phyloP scores from a whole-genome alignment of 2,329 filamentous ascomycete species.

The Cytospora piceicola region DNA sequence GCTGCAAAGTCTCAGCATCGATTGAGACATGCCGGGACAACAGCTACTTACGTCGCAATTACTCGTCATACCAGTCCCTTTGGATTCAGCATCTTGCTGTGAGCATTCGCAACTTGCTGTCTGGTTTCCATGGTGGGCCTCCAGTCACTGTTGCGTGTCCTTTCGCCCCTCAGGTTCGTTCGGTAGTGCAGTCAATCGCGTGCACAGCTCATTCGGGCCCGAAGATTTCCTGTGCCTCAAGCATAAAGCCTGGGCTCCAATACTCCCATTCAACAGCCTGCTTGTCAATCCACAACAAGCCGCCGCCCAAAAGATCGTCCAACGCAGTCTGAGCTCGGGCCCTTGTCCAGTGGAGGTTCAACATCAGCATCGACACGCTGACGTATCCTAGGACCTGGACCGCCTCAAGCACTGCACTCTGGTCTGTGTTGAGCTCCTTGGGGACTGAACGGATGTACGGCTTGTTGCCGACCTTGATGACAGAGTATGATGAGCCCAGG shows the following conservation, averaged over 20 bases:
- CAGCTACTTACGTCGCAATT: background rate
- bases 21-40: background rate
- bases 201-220: slow-evolving; percentile 17
- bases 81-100: background rate
- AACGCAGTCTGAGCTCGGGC: slow-evolving; percentile 87
- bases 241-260: slow-evolving; percentile 83
- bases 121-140: background rate
- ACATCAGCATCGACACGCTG: slow-evolving; percentile 83
- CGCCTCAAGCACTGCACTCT: slow-evolving; percentile 88
- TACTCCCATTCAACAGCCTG: slow-evolving; percentile 89
- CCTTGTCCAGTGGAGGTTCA: slow-evolving; percentile 84
- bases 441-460: slow-evolving; percentile 91
- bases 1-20: background rate
- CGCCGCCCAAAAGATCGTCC: slow-evolving; percentile 85
- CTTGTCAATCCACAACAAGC: slow-evolving; percentile 91
- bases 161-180: background rate
- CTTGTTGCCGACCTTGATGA: slow-evolving; percentile 80
- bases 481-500: slow-evolving; percentile 83
- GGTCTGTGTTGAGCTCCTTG: slow-evolving; percentile 93
- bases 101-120: background rate
- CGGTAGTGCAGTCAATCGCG: background rate
- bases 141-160: background rate
- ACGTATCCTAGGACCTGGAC: slow-evolving; percentile 90
- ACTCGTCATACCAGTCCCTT: background rate
- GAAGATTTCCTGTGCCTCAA: slow-evolving; percentile 42